Evolutionary conservation across 202 grass and related monocot species (phyloP).

Genomic region (Setaria italica): DNA sequence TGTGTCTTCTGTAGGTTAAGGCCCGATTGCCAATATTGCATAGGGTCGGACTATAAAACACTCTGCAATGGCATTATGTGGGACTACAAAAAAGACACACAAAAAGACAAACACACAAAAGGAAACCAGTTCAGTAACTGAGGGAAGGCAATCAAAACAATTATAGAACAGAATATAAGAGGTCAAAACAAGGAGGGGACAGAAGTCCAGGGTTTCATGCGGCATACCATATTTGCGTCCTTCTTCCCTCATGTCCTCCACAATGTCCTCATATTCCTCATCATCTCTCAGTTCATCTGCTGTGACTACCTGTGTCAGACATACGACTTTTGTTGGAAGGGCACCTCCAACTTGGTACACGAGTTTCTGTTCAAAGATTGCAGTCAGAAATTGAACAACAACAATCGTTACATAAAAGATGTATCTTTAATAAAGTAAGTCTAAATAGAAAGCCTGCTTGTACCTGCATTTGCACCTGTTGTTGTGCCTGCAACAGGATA

Average conservation of each 20-base stretch:
- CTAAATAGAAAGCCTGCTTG: background rate
- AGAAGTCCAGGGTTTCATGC: background rate
- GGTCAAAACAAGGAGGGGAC: slow-evolving; percentile 5
- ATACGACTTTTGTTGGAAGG: slow-evolving; percentile 84
- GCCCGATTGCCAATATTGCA: slow-evolving; percentile 73
- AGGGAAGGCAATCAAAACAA: slow-evolving; percentile 21
- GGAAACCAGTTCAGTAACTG: slow-evolving; percentile 53
- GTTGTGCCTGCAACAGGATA: slow-evolving; percentile 85
- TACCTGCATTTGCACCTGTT: slow-evolving; percentile 96
- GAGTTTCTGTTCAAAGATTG: slow-evolving; percentile 62
- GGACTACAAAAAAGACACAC: slow-evolving; percentile 83
- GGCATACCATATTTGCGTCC: slow-evolving; percentile 83
- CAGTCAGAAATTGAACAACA: slow-evolving; percentile 8
- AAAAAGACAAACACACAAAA: slow-evolving; percentile 64
- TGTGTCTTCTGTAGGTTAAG: slow-evolving; percentile 68
- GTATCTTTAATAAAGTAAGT: background rate
- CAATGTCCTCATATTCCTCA: slow-evolving; percentile 88
- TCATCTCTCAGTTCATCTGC: slow-evolving; percentile 91
- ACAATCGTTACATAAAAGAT: background rate
- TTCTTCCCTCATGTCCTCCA: slow-evolving; percentile 99
- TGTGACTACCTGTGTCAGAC: slow-evolving; percentile 80
- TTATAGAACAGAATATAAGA: slow-evolving; percentile 25
- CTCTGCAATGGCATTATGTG: slow-evolving; percentile 67
- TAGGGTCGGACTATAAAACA: slow-evolving; percentile 75
- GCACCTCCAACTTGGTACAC: slow-evolving; percentile 82